A percentile compares a stretch with the other conserved stretches of the same genome.
These are phyloP conservation scores for Yamadazyma atlantica DNA, from an alignment of 1,139 yeast species.

Conservation along the genomic window DNA sequence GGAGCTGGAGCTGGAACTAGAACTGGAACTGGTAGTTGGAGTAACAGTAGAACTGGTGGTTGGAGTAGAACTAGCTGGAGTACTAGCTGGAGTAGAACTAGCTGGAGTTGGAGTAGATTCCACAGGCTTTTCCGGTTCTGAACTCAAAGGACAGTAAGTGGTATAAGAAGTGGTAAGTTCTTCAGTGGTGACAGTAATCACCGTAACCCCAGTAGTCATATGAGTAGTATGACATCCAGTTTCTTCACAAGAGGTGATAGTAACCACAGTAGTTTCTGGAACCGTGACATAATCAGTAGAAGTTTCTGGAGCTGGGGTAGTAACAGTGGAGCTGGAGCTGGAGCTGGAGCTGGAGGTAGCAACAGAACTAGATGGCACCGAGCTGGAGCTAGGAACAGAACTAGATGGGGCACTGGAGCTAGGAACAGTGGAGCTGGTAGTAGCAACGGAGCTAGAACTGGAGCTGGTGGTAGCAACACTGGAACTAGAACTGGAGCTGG, in stretches of 20 bases:
- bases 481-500: conserved; percentile 5
- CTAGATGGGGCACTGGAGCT: not conserved
- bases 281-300: conserved; percentile 6
- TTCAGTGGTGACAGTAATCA: conserved; percentile 16
- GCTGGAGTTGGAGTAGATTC: conserved; percentile 4
- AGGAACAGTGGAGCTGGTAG: not conserved
- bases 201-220: conserved; percentile 28
- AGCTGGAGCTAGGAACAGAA: not conserved
- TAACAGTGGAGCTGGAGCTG: not conserved
- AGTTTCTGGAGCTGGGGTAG: conserved; percentile 4
- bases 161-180: conserved; percentile 22
- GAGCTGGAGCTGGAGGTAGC: not conserved
- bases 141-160: conserved; percentile 29
- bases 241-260: conserved; percentile 22
- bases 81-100: not conserved
- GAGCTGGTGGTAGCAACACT: not conserved
- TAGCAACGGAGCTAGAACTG: conserved; percentile 2
- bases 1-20: too few species aligned
- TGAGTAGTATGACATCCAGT: conserved; percentile 19
- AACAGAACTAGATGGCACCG: conserved; percentile 1
- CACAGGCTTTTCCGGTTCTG: too few species aligned
- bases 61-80: too few species aligned
- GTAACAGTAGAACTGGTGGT: too few species aligned
- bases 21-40: too few species aligned
- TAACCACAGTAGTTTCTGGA: conserved; percentile 18